Evolutionary conservation across 768 basidiomycete genomes (phyloP), one percentile per base, ranked within the genome.

Genomic region (Hypholoma sublateritium): DNA sequence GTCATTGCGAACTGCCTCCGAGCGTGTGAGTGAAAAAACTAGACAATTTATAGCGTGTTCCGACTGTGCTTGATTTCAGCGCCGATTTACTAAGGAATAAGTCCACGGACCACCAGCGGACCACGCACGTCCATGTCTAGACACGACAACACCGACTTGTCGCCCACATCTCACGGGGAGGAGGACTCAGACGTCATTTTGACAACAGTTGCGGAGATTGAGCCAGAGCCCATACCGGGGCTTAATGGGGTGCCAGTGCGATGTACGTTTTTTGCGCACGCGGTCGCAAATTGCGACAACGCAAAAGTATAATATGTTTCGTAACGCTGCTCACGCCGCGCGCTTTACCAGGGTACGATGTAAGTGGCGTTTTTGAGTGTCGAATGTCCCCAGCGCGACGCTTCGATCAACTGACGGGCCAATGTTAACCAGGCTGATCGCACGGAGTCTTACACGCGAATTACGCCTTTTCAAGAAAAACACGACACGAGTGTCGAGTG

Each of bases 401-500:
- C 50, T 47, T 39, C 58, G n/a, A 45, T 56, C 55, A 55, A 53
- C 45, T 47, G 42, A 55, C 42, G 16, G 12, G 36, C 48, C 55
- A 59, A 25, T 53, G 11, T 41, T 57, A 56, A 54, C 48, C 68
- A 93, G 91, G 92, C 92, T 56, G 84, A 93, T 73, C 85, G 90
- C 61, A 86, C 87, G 46, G 91, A 93, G 69, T 64, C 91, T 9
- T 93, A 93, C 67, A 93, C 91, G 17, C 82, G 86, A 56, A 93
- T 91, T 62, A 78, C 79, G 45, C 91, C 91, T 24, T 93, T 93
- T 69, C 90, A 93, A 69, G 89, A 92, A 74, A 84, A 79, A 65
- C 80, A 85, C 67, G 91, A 93, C 67, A 90, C 91, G 21, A 89
- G 84, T 61, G 80, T 93, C 59, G 92, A 93, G 91, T 91, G 64